phyloP scores from a whole-genome alignment of 192 early-diverging fungal species.

The Powellomyces hirtus region DNA sequence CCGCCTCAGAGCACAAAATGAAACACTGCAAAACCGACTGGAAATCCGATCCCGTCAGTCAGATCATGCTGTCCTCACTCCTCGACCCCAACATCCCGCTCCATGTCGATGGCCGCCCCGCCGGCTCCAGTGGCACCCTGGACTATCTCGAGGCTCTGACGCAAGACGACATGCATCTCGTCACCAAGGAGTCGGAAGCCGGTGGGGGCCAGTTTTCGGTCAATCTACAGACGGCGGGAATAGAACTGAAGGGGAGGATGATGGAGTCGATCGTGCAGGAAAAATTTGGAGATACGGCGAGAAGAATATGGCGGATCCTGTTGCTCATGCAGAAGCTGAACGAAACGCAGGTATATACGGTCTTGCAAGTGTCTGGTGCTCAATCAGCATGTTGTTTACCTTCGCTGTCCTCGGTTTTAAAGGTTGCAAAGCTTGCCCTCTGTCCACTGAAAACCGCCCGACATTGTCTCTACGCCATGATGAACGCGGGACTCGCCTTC shows the following conservation, averaged over 20 bases:
- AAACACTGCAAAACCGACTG: slow-evolving; percentile 31
- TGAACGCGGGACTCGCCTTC: slow-evolving; percentile 39
- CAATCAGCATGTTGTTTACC: no score
- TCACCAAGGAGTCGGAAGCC: slow-evolving; percentile 38
- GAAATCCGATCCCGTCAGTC: slow-evolving; percentile 15
- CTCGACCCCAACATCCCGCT: background rate
- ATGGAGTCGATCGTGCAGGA: slow-evolving; percentile 39
- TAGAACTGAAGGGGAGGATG: slow-evolving; percentile 13
- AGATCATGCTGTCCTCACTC: slow-evolving; percentile 14
- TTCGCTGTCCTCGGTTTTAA: no score
- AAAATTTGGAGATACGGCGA: slow-evolving; percentile 33
- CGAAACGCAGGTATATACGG: slow-evolving; percentile 37
- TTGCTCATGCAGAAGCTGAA: slow-evolving; percentile 35
- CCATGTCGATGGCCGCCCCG: slow-evolving; percentile 15
- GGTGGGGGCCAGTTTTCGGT: slow-evolving; percentile 40
- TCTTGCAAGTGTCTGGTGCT: no score
- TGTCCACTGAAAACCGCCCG: slow-evolving; percentile 41
- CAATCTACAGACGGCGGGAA: slow-evolving; percentile 11
- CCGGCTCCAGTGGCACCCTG: slow-evolving; percentile 3
- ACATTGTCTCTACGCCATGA: slow-evolving; percentile 33
- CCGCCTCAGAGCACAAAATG: slow-evolving; percentile 22
- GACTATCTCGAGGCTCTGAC: slow-evolving; percentile 41
- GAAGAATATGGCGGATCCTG: slow-evolving; percentile 45
- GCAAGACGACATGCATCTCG: slow-evolving; percentile 30
- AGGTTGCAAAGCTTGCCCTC: slow-evolving; percentile 47